A percentile compares a stretch with the other conserved stretches of the same genome.
These are phyloP conservation scores for Zygosaccharomyces kombuchaensis DNA, from an alignment of 805 yeast genomes.

Conservation along the genomic window DNA sequence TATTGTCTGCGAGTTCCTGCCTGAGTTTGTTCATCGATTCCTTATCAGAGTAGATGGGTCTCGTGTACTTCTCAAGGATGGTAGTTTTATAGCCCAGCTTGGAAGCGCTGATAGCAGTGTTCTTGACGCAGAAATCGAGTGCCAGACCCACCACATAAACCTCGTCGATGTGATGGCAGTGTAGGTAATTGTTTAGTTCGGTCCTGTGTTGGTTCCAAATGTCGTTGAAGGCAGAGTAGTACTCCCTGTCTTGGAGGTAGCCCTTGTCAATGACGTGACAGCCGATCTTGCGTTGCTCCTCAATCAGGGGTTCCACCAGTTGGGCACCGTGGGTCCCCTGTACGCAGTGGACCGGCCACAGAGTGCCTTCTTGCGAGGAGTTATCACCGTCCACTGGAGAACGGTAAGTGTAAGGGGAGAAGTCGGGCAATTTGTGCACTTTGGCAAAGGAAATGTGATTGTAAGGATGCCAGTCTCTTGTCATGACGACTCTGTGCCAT, in stretches of 20 bases:
- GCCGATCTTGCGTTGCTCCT: conserved; percentile 34
- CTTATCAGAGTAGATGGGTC: conserved; percentile 49
- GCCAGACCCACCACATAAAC: conserved; percentile 82
- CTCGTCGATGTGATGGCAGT: conserved; percentile 44
- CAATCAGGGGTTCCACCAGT: conserved; percentile 37
- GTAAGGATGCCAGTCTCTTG: conserved; percentile 86
- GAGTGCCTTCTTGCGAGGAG: conserved; percentile 38
- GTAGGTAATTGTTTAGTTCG: conserved; percentile 50
- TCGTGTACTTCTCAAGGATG: conserved; percentile 55
- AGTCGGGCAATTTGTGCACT: conserved; percentile 52
- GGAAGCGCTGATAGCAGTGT: conserved; percentile 69
- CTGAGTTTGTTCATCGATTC: conserved; percentile 17
- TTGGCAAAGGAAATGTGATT: conserved; percentile 81
- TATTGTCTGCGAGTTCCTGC: conserved; percentile 21
- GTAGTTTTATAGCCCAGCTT: conserved; percentile 57
- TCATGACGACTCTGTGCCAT: conserved; percentile 66
- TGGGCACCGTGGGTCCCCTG: conserved; percentile 65
- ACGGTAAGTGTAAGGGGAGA: conserved; percentile 42
- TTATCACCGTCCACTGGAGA: conserved; percentile 44
- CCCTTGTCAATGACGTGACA: conserved; percentile 64
- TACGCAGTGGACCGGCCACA: conserved; percentile 94
- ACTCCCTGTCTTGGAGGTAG: conserved; percentile 64
- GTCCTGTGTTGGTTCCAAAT: conserved; percentile 71
- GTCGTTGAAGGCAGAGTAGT: conserved; percentile 83
- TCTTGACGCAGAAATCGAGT: conserved; percentile 77